Percentiles rank a stretch among this genome's conserved stretches.
phyloP scores from a whole-genome alignment of 441 rosid species.

The Aleurites moluccanus region DNA sequence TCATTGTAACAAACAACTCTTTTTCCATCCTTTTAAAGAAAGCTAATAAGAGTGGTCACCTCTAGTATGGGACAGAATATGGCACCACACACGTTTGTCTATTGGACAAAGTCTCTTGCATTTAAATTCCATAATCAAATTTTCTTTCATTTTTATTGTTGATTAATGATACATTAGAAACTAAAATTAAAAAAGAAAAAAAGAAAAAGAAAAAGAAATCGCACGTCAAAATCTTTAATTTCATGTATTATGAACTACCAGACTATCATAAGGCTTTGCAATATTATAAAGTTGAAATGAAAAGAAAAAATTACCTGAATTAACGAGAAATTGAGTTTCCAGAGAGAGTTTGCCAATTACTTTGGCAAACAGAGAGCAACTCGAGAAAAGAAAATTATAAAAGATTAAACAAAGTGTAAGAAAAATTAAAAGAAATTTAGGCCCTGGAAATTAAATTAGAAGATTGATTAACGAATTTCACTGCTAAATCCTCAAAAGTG shows the following conservation, averaged over 20 bases:
- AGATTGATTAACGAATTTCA: conserved; percentile 28
- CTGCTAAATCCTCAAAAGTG: conserved; percentile 11
- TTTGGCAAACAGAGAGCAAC: conserved; percentile 2
- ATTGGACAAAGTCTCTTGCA: background rate
- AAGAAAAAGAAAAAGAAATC: no score
- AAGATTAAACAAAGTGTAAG: conserved; percentile 1
- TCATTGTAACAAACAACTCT: background rate
- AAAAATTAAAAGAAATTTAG: conserved; percentile 12
- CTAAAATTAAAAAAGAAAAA: no score
- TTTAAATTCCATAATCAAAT: no score
- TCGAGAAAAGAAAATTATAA: background rate
- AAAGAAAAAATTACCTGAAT: conserved; percentile 14
- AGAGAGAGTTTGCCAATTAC: conserved; percentile 17
- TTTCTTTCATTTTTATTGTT: no score
- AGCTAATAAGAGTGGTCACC: background rate
- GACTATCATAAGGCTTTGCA: no score
- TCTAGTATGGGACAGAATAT: background rate
- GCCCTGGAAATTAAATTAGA: conserved; percentile 17
- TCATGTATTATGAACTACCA: no score
- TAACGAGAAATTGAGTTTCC: conserved; percentile 28
- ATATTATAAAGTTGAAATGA: background rate
- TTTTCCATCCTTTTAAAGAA: background rate
- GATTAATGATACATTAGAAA: no score
- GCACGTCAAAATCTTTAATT: no score
- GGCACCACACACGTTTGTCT: background rate